A percentile compares a stretch with the other conserved stretches of the same genome.
These are phyloP conservation scores for Aspergillus nanangensis DNA, from an alignment of 495 filamentous ascomycete species.

Conservation along the genomic window DNA sequence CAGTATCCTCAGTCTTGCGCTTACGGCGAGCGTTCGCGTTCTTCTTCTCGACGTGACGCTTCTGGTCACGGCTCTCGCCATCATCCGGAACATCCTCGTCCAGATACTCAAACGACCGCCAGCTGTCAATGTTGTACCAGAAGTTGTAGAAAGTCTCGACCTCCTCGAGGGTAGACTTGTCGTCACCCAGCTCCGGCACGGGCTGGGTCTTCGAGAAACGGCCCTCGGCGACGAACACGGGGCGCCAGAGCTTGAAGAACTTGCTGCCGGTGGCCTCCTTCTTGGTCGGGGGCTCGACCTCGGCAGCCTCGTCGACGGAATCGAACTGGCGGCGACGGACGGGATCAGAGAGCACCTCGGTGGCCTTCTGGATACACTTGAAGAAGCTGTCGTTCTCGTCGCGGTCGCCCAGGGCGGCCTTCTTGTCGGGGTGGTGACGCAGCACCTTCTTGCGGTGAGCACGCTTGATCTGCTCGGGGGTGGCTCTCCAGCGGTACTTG, in stretches of 20 bases:
- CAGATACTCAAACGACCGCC: conserved; percentile 95
- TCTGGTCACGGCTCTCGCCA: conserved; percentile 98
- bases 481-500: conserved; percentile 86
- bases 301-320: conserved; percentile 88
- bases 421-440: conserved; percentile 98
- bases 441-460: conserved; percentile 99
- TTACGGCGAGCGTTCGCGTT: conserved; percentile 96
- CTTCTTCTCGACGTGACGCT: conserved; percentile 95
- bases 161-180: conserved; percentile 78
- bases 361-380: conserved; percentile 99
- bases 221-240: conserved; percentile 81
- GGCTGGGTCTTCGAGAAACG: conserved; percentile 90
- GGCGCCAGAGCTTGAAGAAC: conserved; percentile 90
- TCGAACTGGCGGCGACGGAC: conserved; percentile 93
- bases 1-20: conserved; percentile 97
- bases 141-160: conserved; percentile 98
- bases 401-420: conserved; percentile 74
- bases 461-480: conserved; percentile 96
- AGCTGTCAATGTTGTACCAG: conserved; percentile 99
- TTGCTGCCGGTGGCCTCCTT: conserved; percentile 79
- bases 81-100: conserved; percentile 99
- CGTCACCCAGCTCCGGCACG: conserved; percentile 79
- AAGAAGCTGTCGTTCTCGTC: conserved; percentile 97
- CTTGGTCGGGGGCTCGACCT: conserved; percentile 87
- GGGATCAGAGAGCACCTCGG: conserved; percentile 87